Evolutionary conservation across 2,329 filamentous ascomycete genomes (phyloP), one percentile per base, ranked within the genome.

Genomic region (Fusarium metavorans): DNA sequence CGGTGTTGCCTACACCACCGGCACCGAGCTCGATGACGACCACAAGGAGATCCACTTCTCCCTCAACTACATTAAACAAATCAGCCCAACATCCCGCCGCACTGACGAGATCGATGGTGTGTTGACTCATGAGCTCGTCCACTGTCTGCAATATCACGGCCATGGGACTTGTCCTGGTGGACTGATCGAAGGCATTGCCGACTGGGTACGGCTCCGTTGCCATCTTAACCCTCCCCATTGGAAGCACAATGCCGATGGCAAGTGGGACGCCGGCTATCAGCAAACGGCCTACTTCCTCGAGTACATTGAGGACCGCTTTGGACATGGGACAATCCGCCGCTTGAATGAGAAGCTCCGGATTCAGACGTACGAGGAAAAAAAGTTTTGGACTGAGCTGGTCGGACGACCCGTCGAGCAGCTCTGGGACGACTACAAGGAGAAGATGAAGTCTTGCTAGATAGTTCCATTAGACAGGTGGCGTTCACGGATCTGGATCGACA

Each of bases 31-130:
- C 13, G 95, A 98, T 83, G 76, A 87, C 71, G 93, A 97, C 80
- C 95, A 98, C 86, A 98, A 98, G 81, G 95, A 98, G 82, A 97
- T 98, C 72, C 95, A 98, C 84, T 88, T 98, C 82, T 95, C 91
- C 18, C 90, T 96, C 1, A 85, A 88, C 56, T 98, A 98, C 85
- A 91, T 98, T 76, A 79, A 84, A 50, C 77, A 80, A 54, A 85
- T 90, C 72, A 66, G 78, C 37, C 77, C 87, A 0, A 58, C 81
- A 0, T 76, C 83, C 13, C 87, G 88, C 58, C 83, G 84, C 14
- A 73, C 80, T 27, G 78, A 87, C 43, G 95, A 98, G 84, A 91
- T 98, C 68, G 85, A 90, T 20, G 97, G 97, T 45, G 95, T 98
- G 1, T 83, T 98, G 23, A 93, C 93, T 2, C 96, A 98, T 81